Percentiles rank a stretch among this genome's conserved stretches.
These are phyloP conservation scores for Colletotrichum tropicale DNA, from an alignment of 2,329 filamentous ascomycete genomes.

Conservation along the genomic window DNA sequence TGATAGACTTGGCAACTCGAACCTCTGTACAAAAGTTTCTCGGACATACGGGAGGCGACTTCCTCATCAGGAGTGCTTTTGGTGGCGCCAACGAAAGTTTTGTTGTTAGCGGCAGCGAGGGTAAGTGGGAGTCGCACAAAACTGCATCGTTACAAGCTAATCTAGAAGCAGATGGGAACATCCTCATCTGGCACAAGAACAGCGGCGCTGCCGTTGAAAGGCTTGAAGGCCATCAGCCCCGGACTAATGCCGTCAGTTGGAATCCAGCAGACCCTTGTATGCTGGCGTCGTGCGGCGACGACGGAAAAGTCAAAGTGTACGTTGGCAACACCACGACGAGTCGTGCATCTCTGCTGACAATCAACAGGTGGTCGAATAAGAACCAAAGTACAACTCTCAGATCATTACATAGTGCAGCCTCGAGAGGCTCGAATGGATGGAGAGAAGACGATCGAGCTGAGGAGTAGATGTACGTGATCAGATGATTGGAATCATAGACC, in stretches of 20 bases:
- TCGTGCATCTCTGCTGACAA: neutral
- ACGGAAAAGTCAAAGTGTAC: constrained; percentile 84
- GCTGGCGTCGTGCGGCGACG: constrained; percentile 92
- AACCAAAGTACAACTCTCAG: constrained; percentile 23
- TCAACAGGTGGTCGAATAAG: constrained; percentile 29
- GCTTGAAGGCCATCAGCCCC: constrained; percentile 74
- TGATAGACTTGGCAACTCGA: constrained; percentile 78
- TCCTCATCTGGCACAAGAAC: constrained; percentile 92
- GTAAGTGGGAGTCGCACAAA: constrained; percentile 49
- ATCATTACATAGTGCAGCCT: constrained; percentile 12
- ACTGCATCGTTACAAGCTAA: neutral
- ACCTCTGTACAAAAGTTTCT: constrained; percentile 76
- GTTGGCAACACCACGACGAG: constrained; percentile 33
- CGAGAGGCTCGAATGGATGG: constrained; percentile 11
- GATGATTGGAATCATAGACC: neutral
- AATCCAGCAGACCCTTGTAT: constrained; percentile 82
- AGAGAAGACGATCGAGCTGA: constrained; percentile 6
- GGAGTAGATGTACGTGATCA: neutral
- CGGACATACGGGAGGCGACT: constrained; percentile 77
- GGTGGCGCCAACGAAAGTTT: constrained; percentile 93
- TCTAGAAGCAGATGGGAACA: constrained; percentile 56
- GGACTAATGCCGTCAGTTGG: constrained; percentile 90
- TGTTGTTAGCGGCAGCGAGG: constrained; percentile 89
- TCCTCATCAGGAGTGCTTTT: constrained; percentile 81
- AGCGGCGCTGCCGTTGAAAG: constrained; percentile 78